A percentile compares a stretch with the other conserved stretches of the same genome.
Conservation (phyloP, 108 stramenopile species). For the Nitzschia sp. region DNA sequence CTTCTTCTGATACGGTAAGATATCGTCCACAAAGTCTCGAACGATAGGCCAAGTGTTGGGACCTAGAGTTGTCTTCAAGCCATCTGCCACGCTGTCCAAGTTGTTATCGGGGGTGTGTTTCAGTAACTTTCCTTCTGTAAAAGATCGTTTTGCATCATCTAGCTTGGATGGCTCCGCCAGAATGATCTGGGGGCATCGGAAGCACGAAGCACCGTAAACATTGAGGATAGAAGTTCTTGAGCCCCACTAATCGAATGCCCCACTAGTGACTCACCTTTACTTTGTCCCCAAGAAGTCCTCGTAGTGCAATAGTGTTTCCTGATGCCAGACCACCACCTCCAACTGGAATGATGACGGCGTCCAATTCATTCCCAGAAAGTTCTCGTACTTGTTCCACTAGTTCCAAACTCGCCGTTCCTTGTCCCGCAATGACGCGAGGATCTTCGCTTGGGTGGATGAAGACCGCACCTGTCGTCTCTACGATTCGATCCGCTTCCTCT, state of each 20-base stretch:
- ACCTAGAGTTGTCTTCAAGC: constrained; percentile 58
- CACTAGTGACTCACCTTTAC: constrained; percentile 36
- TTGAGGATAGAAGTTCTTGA: neutral
- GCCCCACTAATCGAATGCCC: no score
- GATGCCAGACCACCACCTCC: constrained; percentile 67
- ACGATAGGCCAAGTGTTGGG: constrained; percentile 60
- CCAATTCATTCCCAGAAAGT: constrained; percentile 23
- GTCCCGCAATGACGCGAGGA: constrained; percentile 78
- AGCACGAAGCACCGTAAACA: no score
- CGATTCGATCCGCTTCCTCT: constrained; percentile 38
- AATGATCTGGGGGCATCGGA: constrained; percentile 20
- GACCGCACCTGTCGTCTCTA: constrained; percentile 32
- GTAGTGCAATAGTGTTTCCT: constrained; percentile 43
- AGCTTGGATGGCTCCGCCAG: constrained; percentile 36
- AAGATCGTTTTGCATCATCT: constrained; percentile 45
- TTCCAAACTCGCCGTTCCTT: constrained; percentile 81
- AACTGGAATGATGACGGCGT: constrained; percentile 63
- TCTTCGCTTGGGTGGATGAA: constrained; percentile 84
- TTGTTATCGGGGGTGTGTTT: constrained; percentile 43
- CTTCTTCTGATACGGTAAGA: constrained; percentile 63
- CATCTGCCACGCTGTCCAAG: constrained; percentile 63
- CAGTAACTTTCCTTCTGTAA: constrained; percentile 19
- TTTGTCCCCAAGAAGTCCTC: constrained; percentile 27
- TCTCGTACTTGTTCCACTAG: constrained; percentile 63
- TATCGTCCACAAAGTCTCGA: constrained; percentile 47